Base-by-base conservation (phyloP, 371 early-diverging fungal species). In the Entomophthora muscae region DNA sequence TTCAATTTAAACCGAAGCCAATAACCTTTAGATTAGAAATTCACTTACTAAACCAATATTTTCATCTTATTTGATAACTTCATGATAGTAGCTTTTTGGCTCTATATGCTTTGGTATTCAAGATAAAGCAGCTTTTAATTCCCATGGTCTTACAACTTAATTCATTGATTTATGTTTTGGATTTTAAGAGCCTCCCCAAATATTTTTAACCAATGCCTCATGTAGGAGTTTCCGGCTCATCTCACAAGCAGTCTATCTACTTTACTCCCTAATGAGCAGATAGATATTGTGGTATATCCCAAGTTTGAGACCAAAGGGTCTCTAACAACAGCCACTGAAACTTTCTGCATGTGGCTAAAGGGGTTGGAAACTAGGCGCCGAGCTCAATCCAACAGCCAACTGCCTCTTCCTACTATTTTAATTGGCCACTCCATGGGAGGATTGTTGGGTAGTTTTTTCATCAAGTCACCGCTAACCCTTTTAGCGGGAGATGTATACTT, bases 391-490 rank as follows among this genome's bases (percentile, higher is more conserved):
- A 55, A 51, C 29, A n/a, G 56, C 1, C 21, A 56, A 12, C 12
- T 12, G 7, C n/a, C 31, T 29, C 32, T 65, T 17, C 32, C 29
- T 31, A 55, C 65, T 13, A 42, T 66, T 54, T 26, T 68, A 28
- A 2, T 66, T 29, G 66, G 69, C 17, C 69, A 68, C 53, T 68
- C 69, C 2, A 68, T 68, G 69, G 69, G 69, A 32, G 69, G 69
- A 24, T 32, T 68, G 31, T 42, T 66, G 63, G 69, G 69, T 68
- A 68, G 31, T 7, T 30, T 12, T 24, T 22, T 26, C n/a, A n/a
- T n/a, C n/a, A n/a, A n/a, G n/a, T n/a, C n/a, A n/a, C n/a, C n/a
- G n/a, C 28, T 57, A 52, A 42, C 12, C 22, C 52, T 26, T 53
- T 53, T 30, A 65, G 68, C 29, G 1, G 63, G 66, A 0, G 66